Evolutionary conservation across 225 moss, liverwort and hornwort species (phyloP).

Genomic region (Takakia lepidozioides): DNA sequence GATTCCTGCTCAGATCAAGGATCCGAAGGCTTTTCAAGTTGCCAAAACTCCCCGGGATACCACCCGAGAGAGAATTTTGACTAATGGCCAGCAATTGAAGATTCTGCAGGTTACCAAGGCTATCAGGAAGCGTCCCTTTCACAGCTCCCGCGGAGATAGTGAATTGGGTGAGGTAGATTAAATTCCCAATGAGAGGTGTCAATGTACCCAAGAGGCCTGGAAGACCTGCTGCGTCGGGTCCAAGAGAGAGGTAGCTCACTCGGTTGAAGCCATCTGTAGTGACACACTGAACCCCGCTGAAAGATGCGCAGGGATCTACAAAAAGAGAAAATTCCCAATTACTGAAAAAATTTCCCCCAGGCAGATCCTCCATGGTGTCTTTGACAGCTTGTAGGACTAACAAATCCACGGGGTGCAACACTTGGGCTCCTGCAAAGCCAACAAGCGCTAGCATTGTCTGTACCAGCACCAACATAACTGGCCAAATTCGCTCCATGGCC

Average conservation of each 20-base stretch:
- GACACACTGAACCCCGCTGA: constrained; percentile 2
- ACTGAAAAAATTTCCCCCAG: background rate
- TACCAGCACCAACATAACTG: too few relatives aligned
- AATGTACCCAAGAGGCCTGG: background rate
- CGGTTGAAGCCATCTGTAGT: background rate
- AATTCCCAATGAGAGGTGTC: background rate
- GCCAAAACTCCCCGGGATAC: background rate
- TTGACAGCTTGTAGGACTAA: background rate
- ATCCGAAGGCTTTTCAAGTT: background rate
- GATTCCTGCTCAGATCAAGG: background rate
- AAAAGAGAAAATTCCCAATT: background rate
- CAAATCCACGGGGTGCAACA: too few relatives aligned
- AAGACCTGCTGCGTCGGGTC: background rate
- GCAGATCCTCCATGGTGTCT: background rate
- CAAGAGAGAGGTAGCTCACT: background rate
- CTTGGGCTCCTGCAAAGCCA: too few relatives aligned
- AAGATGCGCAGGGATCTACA: background rate
- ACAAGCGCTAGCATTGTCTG: too few relatives aligned
- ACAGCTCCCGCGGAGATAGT: background rate
- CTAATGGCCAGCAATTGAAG: background rate
- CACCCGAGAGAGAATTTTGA: background rate
- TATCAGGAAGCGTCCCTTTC: background rate
- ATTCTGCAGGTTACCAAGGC: background rate
- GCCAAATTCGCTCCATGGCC: too few relatives aligned
- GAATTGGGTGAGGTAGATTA: background rate